Evolutionary conservation across 106 monocot species (phyloP), one percentile per base, ranked within the genome.

Genomic region (Acorus gramineus): DNA sequence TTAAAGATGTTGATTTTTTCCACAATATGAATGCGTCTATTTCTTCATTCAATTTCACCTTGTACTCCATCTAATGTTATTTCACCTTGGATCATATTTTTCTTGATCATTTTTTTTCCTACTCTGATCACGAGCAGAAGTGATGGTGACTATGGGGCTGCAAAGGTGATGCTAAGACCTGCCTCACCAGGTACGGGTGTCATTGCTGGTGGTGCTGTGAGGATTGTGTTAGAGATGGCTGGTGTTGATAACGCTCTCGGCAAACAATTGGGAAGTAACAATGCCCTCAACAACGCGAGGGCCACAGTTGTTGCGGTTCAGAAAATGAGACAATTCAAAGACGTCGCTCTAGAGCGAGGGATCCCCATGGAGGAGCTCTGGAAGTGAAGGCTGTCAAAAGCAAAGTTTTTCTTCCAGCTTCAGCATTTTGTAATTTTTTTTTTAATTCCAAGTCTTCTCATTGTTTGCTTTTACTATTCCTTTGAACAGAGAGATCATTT

Each of bases 151-250:
- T 92, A 75, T 63, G 79, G 82, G 69, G 92, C 87, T 51, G 92
- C 92, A 11, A 87, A 82, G 70, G 87, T 92, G 54, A 93, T 93
- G 93, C 61, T 93, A 68, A 81, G 88, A 63, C 88, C 93, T 11
- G 93, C 93, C 66, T 87, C 87, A 12, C 92, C 92, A 3, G 92
- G 92, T 69, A 85, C 84, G 0, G 85, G 87, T 47, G 85, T 92
- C 1, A 79, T 85, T 55, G 85, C 92, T 42, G 92, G 92, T 28
- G 92, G 84, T 73, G 65, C 84, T 13, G 92, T 92, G 50, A 77
- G 87, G 52, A 74, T 73, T n/a, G 84, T 92, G 47, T 63, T 92
- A 56, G 92, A 92, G 52, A 82, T 92, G 87, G 87, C 87, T 8
- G 92, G 92, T 46, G 75, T 87, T 1, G 74, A 87, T 59, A 85